Conservation (phyloP, 1,284 basidiomycete species). For the Phellopilus nigrolimitatus region DNA sequence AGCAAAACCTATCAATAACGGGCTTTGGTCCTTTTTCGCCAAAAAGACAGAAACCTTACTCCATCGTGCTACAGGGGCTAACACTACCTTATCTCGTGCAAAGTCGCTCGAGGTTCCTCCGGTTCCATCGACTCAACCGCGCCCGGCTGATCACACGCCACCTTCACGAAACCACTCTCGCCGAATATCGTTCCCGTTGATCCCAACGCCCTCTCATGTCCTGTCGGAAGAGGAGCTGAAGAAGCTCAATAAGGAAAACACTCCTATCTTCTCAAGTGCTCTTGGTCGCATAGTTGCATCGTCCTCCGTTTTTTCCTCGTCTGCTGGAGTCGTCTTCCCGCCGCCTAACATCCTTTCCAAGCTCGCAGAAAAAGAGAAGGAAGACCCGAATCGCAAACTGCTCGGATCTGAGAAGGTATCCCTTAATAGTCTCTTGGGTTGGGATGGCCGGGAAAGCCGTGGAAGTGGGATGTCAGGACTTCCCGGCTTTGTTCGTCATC, state of each 20-base stretch:
- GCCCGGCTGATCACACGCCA: slow-evolving; percentile 10
- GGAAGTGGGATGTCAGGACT: slow-evolving; percentile 48
- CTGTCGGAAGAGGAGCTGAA: slow-evolving; percentile 4
- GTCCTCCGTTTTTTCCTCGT: slow-evolving; percentile 45
- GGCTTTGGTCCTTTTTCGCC: slow-evolving; percentile 38
- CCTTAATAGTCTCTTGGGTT: slow-evolving; percentile 49
- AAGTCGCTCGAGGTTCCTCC: slow-evolving; percentile 37
- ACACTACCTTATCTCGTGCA: slow-evolving; percentile 29
- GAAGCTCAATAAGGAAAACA: not conserved
- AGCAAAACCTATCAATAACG: slow-evolving; percentile 23
- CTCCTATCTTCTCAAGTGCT: slow-evolving; percentile 33
- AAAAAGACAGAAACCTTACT: slow-evolving; percentile 37
- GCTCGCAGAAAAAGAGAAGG: slow-evolving; percentile 45
- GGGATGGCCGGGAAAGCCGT: slow-evolving; percentile 43
- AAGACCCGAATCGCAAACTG: slow-evolving; percentile 34
- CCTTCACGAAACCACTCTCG: slow-evolving; percentile 22
- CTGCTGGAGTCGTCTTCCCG: slow-evolving; percentile 41
- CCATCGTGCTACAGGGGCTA: slow-evolving; percentile 26
- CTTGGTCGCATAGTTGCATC: slow-evolving; percentile 39
- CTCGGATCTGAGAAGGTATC: slow-evolving; percentile 53
- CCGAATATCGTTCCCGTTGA: slow-evolving; percentile 11
- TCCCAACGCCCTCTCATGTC: slow-evolving; percentile 6
- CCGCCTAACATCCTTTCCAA: slow-evolving; percentile 43
- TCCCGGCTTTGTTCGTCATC: slow-evolving; percentile 53
- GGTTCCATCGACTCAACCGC: slow-evolving; percentile 16